Percentiles rank a stretch among this genome's conserved stretches.
These are phyloP conservation scores for Camptophora hylomeconis DNA, from an alignment of 2,329 filamentous ascomycete genomes.

Conservation along the genomic window DNA sequence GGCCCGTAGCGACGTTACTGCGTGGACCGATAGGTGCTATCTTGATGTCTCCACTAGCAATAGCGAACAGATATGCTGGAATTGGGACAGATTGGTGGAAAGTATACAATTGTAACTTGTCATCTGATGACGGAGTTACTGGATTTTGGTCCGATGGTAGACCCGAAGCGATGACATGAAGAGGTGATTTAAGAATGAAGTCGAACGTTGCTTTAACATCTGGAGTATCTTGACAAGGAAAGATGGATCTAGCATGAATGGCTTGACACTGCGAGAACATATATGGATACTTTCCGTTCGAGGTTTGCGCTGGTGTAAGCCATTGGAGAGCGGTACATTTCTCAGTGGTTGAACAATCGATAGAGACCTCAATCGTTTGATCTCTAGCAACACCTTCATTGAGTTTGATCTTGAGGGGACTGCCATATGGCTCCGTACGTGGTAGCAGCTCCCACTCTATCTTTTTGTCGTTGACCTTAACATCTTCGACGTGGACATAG, in stretches of 20 bases:
- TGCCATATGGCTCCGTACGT: conserved; percentile 55
- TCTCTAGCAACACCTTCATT: conserved; percentile 33
- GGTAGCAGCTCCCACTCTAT: conserved; percentile 59
- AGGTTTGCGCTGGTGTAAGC: conserved; percentile 85
- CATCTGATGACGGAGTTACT: conserved; percentile 35
- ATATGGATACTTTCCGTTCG: conserved; percentile 90
- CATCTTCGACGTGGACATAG: conserved; percentile 57
- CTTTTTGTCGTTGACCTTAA: conserved; percentile 54
- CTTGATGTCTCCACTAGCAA: conserved; percentile 68
- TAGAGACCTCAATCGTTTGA: conserved; percentile 39
- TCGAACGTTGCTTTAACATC: conserved; percentile 93
- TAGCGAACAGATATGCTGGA: conserved; percentile 85
- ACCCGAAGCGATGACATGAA: conserved; percentile 87
- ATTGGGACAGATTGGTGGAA: conserved; percentile 90
- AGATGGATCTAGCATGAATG: conserved; percentile 84
- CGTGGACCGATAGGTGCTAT: conserved; percentile 76
- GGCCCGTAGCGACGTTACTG: conserved; percentile 73
- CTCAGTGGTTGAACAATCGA: conserved; percentile 67
- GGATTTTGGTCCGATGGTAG: conserved; percentile 44
- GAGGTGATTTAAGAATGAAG: conserved; percentile 73
- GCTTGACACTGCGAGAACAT: conserved; percentile 98
- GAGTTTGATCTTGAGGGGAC: conserved; percentile 35
- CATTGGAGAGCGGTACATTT: conserved; percentile 89
- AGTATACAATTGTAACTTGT: conserved; percentile 52
- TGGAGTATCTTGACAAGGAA: conserved; percentile 94